Base-by-base conservation (phyloP, 176 grass and related monocot genomes). In the Cenchrus americanus region DNA sequence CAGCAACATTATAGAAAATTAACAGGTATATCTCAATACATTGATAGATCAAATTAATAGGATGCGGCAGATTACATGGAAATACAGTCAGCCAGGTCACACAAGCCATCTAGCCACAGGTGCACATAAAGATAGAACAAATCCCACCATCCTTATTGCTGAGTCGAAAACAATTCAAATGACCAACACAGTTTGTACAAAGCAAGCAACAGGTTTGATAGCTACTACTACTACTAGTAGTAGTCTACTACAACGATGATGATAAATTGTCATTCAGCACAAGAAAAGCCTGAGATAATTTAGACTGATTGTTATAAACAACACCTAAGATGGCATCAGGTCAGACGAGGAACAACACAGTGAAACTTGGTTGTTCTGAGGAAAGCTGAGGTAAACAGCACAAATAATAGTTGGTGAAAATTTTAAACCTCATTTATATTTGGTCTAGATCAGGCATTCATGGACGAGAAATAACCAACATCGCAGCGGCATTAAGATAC, bases 31-130 rank as follows among this genome's bases (percentile, higher is more conserved):
- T 46, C 70, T 79, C 62, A n/a, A 62, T 40, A 85, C 79, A 57
- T 61, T 88, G 75, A 8, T 80, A 52, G 24, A 85, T 54, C 60
- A 68, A 34, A 60, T 52, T 51, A 75, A 18, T 76, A 37, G 24
- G 15, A 2, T 73, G 3, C 32, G 50, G 10, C 4, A 60, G 62
- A 14, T 63, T 14, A 63, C 3, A 37, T 73, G 44, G 55, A 32
- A 62, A 30, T 10, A n/a, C 66, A 69, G 8, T 21, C 8, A 42
- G 8, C 34, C 8, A 42, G 2, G 18, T 11, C 10, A 46, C 41
- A n/a, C 19, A 14, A 78, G 42, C 9, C n/a, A 47, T 7, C 26
- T 18, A 58, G 66, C n/a, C 10, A 26, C 2, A 42, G 15, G 22
- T 14, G 8, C 14, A 21, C 7, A 43, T 13, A 46, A 17, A 22